Evolutionary conservation across 1,284 basidiomycete genomes (phyloP).

Genomic region (Anthracocystis panici-leucophaei): DNA sequence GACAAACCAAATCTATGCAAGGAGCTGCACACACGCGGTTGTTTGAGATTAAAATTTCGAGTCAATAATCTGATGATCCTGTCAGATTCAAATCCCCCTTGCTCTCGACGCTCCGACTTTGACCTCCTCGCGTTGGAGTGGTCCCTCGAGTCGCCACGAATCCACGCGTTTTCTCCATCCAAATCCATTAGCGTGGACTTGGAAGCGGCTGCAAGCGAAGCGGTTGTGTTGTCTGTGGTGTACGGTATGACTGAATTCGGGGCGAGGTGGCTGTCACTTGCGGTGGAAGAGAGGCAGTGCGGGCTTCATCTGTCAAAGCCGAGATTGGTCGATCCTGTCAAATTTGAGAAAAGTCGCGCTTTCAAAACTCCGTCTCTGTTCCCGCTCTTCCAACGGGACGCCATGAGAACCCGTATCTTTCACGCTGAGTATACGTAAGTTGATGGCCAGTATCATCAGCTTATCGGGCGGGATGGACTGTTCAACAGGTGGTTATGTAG

Average conservation of each 20-base stretch:
- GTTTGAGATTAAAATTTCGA: not conserved
- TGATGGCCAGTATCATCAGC: not conserved
- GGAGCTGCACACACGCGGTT: conserved; percentile 3
- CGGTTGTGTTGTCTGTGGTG: no score
- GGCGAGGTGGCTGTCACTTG: no score
- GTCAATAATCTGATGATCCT: not conserved
- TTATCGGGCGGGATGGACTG: no score
- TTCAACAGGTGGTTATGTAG: no score
- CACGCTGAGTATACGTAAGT: not conserved
- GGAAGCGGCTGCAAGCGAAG: not conserved
- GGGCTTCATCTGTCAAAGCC: not conserved
- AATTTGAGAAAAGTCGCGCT: not conserved
- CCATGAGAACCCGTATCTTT: not conserved
- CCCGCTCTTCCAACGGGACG: not conserved
- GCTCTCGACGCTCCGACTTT: not conserved
- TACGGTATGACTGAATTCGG: no score
- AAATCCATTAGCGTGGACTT: conserved; percentile 4
- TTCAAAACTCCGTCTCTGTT: conserved; percentile 1
- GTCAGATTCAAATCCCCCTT: not conserved
- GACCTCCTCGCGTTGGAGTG: no score
- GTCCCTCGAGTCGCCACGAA: no score
- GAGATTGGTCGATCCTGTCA: not conserved
- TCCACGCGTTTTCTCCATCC: not conserved
- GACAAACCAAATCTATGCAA: not conserved
- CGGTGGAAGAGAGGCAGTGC: not conserved